phyloP scores from a whole-genome alignment of 2,329 filamentous ascomycete species.

The Fusarium papillatum region DNA sequence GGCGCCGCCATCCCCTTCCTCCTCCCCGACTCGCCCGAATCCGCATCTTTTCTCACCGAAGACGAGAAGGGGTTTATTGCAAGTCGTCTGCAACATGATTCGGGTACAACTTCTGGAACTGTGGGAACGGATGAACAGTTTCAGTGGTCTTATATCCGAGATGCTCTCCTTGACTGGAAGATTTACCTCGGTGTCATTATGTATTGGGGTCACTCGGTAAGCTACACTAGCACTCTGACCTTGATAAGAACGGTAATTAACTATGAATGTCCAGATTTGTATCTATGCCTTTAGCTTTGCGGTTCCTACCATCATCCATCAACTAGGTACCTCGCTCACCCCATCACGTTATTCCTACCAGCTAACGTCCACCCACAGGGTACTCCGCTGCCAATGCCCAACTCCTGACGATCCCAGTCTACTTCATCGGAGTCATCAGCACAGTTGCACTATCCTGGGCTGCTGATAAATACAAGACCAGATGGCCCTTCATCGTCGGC shows the following conservation, averaged over 20 bases:
- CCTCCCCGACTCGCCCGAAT: background rate
- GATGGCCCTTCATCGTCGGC: constrained; percentile 6
- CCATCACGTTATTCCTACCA: too few relatives aligned
- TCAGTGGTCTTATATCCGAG: background rate
- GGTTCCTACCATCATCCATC: background rate
- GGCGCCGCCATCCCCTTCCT: background rate
- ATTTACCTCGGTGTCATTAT: background rate
- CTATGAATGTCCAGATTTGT: background rate
- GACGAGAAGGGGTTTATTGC: background rate
- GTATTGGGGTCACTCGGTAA: background rate
- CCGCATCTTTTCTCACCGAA: constrained; percentile 5
- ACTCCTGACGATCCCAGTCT: constrained; percentile 12
- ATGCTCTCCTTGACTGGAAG: background rate
- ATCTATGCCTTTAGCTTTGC: background rate
- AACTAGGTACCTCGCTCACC: background rate
- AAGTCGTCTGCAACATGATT: background rate
- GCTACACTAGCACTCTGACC: background rate
- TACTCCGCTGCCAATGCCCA: constrained; percentile 11
- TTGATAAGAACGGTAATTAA: too few relatives aligned
- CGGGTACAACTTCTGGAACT: background rate
- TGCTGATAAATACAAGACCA: background rate
- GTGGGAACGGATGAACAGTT: background rate
- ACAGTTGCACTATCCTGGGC: background rate
- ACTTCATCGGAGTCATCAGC: background rate
- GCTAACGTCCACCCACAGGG: too few relatives aligned